Conservation (phyloP, 495 filamentous ascomycete genomes). For the Annulohypoxylon moriforme region DNA sequence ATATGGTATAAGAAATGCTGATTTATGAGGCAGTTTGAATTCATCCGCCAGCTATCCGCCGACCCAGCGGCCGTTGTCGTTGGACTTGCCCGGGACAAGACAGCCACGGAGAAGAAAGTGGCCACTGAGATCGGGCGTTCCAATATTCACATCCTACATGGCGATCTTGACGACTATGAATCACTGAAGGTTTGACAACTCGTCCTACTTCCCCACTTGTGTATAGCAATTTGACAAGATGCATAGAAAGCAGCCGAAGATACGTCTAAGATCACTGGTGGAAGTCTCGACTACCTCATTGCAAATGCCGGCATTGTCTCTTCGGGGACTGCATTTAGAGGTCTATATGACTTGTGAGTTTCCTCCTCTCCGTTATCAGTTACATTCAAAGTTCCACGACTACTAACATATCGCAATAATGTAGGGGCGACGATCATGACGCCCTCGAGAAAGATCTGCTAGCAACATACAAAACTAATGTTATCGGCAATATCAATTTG, state of each 20-base stretch:
- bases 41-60: constrained; percentile 50
- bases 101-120: constrained; percentile 47
- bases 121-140: constrained; percentile 48
- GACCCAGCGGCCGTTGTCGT: constrained; percentile 48
- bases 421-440: constrained; percentile 45
- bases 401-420: constrained; percentile 10
- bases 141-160: constrained; percentile 59
- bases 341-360: constrained; percentile 42
- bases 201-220: not conserved
- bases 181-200: constrained; percentile 50
- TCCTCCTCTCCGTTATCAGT: not conserved
- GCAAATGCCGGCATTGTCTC: constrained; percentile 58
- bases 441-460: constrained; percentile 46
- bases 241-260: constrained; percentile 50
- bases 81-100: constrained; percentile 53
- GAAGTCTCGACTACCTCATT: constrained; percentile 63
- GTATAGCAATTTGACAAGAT: constrained; percentile 10
- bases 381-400: not conserved
- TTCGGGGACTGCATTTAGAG: constrained; percentile 18
- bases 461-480: constrained; percentile 55
- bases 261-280: constrained; percentile 52
- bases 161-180: constrained; percentile 58
- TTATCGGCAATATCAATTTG: constrained; percentile 61
- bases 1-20: not conserved
- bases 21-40: constrained; percentile 47